Evolutionary conservation across 1,139 yeast genomes (phyloP), one percentile per base, ranked within the genome.

Genomic region (Suhomyces atakaporum): DNA sequence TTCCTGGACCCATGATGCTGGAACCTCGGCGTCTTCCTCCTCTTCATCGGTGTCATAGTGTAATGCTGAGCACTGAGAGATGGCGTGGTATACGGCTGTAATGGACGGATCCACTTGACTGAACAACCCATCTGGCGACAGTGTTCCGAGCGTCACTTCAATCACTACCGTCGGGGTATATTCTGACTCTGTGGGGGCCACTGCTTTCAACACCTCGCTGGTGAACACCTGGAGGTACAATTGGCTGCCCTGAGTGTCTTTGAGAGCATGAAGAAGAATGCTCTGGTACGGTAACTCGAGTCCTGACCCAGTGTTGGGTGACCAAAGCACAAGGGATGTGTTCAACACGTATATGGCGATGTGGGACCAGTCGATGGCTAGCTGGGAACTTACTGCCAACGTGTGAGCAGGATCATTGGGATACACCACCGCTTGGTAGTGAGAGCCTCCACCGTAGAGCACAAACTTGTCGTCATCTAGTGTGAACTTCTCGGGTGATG

Each of bases 401-500:
- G 34, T 30, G 25, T 40, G 46, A 11, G 39, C 36, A 7, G 54
- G 49, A 30, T 55, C 55, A 33, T 46, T 53, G 26, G 54, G 36
- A 11, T 43, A 23, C 3, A 62, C 33, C 15, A 36, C 22, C 46
- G 39, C 33, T 11, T 33, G 15, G 36, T 45, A 63, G 20, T 45
- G 44, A 4, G 45, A 26, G 3, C 71, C 73, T 4, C 76, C 76
- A 5, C 66, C 71, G 42, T 68, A 63, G 7, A 73, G 48, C 19
- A 73, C 67, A 40, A 62, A 56, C 46, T 69, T 69, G 46, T 72
- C 77, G 39, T 67, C 72, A 16, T 54, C 62, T 14, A 60, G 48
- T 8, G 68, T 57, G 45, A 65, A 71, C 29, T 52, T 46, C 30
- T 66, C 75, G 1, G 77, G 77, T 2, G 69, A 63, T 16, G 66